Conservation (phyloP, 352 stramenopile genomes). For the Phytophthora pluvialis region DNA sequence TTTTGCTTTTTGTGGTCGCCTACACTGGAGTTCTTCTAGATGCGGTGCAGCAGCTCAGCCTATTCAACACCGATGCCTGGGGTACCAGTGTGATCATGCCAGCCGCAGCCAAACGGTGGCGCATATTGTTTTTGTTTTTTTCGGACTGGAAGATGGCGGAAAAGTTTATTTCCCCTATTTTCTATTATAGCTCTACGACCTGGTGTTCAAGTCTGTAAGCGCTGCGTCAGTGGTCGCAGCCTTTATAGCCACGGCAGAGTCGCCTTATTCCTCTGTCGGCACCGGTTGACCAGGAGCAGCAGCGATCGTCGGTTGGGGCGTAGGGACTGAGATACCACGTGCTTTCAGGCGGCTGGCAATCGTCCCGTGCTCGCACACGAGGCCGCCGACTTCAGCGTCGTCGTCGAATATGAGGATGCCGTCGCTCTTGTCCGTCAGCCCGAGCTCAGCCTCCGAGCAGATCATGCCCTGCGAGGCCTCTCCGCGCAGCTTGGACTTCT, state of each 20-base stretch:
- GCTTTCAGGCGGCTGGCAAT: conserved; percentile 46
- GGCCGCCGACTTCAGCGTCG: conserved; percentile 57
- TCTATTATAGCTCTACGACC: conserved; percentile 10
- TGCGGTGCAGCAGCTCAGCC: too few relatives aligned
- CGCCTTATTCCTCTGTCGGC: conserved; percentile 14
- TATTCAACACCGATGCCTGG: too few relatives aligned
- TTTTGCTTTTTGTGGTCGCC: conserved; percentile 29
- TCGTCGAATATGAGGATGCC: conserved; percentile 73
- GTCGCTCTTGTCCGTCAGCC: conserved; percentile 63
- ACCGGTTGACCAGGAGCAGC: conserved; percentile 7
- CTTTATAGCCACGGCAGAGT: not conserved
- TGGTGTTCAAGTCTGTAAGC: not conserved
- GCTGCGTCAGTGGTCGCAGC: not conserved
- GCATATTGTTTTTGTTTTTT: too few relatives aligned
- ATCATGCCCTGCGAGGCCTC: conserved; percentile 86
- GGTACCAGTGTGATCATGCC: too few relatives aligned
- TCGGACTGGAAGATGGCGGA: too few relatives aligned
- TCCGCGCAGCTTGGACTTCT: conserved; percentile 83
- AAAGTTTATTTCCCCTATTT: too few relatives aligned
- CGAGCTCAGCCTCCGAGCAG: conserved; percentile 80
- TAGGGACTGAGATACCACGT: conserved; percentile 22
- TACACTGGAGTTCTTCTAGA: too few relatives aligned
- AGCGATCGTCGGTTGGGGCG: conserved; percentile 6
- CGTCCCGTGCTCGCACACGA: conserved; percentile 49
- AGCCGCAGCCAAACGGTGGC: too few relatives aligned